phyloP scores from a whole-genome alignment of 106 monocot genomes.

The Dendrobium catenatum region DNA sequence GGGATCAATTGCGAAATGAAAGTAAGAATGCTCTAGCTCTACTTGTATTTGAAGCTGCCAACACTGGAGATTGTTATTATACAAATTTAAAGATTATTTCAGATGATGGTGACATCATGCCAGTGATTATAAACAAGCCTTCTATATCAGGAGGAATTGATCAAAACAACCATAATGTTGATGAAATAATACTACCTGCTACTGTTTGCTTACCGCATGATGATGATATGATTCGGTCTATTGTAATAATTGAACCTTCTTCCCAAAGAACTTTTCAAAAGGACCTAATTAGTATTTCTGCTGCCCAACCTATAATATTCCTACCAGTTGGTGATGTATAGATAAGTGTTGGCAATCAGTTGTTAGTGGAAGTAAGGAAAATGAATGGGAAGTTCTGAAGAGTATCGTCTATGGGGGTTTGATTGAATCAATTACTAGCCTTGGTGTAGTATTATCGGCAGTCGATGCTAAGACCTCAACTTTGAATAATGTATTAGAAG shows the following conservation, averaged over 20 bases:
- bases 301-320: background rate
- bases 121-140: background rate
- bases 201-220: background rate
- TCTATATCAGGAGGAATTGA: background rate
- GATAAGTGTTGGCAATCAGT: conserved; percentile 10
- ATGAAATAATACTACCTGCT: background rate
- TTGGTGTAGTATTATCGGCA: conserved; percentile 69
- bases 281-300: background rate
- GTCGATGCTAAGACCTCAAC: conserved; percentile 57
- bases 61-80: background rate
- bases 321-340: conserved; percentile 1
- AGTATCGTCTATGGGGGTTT: conserved; percentile 86
- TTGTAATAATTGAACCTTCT: background rate
- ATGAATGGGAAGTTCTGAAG: conserved; percentile 68
- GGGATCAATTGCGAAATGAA: background rate
- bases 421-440: conserved; percentile 67
- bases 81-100: background rate
- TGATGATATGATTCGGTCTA: background rate
- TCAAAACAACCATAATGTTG: background rate
- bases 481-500: too few relatives aligned
- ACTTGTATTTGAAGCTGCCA: background rate
- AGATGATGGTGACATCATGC: background rate
- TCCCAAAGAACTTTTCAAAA: conserved; percentile 1
- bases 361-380: background rate
- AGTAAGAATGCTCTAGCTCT: background rate